A percentile compares a stretch with the other conserved stretches of the same genome.
Evolutionary conservation across 345 rosid genomes (phyloP).

Genomic region (Citrus hindsii): DNA sequence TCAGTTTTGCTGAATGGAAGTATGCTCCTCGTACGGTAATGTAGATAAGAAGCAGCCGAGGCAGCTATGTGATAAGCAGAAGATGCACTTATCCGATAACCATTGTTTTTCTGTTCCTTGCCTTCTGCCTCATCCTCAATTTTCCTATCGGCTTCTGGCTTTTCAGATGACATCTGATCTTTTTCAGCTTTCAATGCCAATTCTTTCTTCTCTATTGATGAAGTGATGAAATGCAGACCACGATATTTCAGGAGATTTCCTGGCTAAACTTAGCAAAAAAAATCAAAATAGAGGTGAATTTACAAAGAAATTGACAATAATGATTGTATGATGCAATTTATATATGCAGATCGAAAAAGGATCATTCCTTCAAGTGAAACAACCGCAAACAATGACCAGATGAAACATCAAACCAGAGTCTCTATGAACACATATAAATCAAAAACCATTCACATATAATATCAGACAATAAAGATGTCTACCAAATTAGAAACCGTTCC

Average conservation of each 20-base stretch:
- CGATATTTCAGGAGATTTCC: slow-evolving; percentile 53
- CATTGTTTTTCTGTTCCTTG: slow-evolving; percentile 32
- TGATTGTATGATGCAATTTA: not conserved
- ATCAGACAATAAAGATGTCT: not conserved
- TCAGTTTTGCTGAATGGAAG: slow-evolving; percentile 51
- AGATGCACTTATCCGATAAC: slow-evolving; percentile 48
- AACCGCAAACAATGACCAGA: not conserved
- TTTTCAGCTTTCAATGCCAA: slow-evolving; percentile 40
- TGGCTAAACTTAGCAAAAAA: slow-evolving; percentile 42
- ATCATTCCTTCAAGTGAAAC: not conserved
- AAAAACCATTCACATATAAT: not conserved
- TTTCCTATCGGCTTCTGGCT: slow-evolving; percentile 31
- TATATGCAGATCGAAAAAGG: not conserved
- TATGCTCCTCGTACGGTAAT: slow-evolving; percentile 58
- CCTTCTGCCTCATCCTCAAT: slow-evolving; percentile 22
- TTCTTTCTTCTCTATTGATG: slow-evolving; percentile 69
- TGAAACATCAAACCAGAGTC: not conserved
- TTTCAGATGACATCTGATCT: slow-evolving; percentile 32
- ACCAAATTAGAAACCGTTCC: not conserved
- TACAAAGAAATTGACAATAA: not conserved
- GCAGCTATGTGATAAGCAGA: slow-evolving; percentile 80
- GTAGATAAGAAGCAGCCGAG: slow-evolving; percentile 83
- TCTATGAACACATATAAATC: not conserved
- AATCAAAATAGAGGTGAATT: not conserved
- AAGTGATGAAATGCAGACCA: slow-evolving; percentile 65